Evolutionary conservation across 179 eudicot species (phyloP), one percentile per base, ranked within the genome.

Genomic region (Actinidia arguta): DNA sequence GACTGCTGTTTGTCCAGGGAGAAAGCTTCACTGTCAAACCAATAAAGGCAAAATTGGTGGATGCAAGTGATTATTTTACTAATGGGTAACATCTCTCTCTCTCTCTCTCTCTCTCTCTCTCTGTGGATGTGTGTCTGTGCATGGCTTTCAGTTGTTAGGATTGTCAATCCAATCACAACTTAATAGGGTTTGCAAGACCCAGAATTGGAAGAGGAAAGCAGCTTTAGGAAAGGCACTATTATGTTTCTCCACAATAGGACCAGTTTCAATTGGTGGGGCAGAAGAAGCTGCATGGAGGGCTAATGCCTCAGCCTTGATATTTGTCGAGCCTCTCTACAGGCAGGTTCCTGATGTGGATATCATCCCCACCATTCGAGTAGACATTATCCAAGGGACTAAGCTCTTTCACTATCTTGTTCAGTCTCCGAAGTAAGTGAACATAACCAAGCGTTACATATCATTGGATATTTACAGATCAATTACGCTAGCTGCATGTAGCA

Each of bases 341-440:
- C 91, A 86, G 67, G 24, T 71, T 24, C 80, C 86, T 12, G 82
- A 81, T 13, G 85, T 85, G 44, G 87, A 78, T 75, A 70, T 85
- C 62, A 73, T 90, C 56, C 92, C 92, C 63, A 73, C 82, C 36
- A 76, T 90, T 27, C 85, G 71, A 5, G 66, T 90, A 7, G 88
- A 90, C 81, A 50, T 86, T 17, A 74, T 82, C 75, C 88, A 86
- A 81, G 92, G 92, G 74, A 83, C 91, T 14, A 67, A 82, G 81
- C 79, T 90, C 63, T 36, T 24, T 72, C 67, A 79, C 7, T 88
- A 86, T 74, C 73, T 86, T 54, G 58, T 75, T 56, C 83, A 31
- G 61, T 71, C 70, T 36, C 18, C 31, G 42, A 77, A 77, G 92
- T 87, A 50, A 83, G 79, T 85, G 8, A 68, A 13, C 16, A 67